Conservation (phyloP, 2,329 filamentous ascomycete species). For the Monosporascus sp. region DNA sequence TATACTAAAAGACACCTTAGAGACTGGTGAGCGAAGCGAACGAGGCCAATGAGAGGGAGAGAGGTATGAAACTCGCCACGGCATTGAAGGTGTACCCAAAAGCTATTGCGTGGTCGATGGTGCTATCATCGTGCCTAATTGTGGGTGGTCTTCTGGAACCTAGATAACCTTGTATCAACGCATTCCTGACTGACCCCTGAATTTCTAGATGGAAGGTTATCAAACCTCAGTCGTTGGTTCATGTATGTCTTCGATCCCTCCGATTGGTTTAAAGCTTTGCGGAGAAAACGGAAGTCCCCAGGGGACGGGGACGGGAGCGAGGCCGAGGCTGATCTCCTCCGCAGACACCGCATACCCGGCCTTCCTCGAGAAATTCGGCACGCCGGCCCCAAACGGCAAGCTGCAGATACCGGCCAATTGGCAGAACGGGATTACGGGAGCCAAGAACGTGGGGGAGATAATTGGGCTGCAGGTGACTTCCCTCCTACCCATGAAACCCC, state of each 20-base stretch:
- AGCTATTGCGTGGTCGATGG: constrained; percentile 36
- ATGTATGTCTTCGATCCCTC: constrained; percentile 13
- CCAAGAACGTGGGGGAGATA: constrained; percentile 40
- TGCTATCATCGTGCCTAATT: constrained; percentile 36
- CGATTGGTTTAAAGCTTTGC: too few relatives aligned
- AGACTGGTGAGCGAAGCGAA: constrained; percentile 29
- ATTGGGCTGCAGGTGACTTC: constrained; percentile 33
- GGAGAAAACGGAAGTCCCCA: too few relatives aligned
- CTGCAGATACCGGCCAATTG: constrained; percentile 39
- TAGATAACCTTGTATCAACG: background rate
- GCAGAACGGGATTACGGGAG: constrained; percentile 43
- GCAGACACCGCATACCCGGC: constrained; percentile 34
- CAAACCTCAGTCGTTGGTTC: constrained; percentile 24
- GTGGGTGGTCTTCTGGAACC: constrained; percentile 13
- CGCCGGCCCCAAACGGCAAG: constrained; percentile 23
- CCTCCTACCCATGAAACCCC: background rate
- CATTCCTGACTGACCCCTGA: background rate
- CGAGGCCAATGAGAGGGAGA: constrained; percentile 35
- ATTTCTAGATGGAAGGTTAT: constrained; percentile 21
- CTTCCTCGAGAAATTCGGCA: constrained; percentile 29
- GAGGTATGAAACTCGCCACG: constrained; percentile 30
- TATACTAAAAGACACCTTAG: constrained; percentile 7
- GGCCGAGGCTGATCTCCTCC: background rate
- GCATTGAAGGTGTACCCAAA: constrained; percentile 39
- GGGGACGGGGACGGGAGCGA: too few relatives aligned